Conservation (phyloP, 2,329 filamentous ascomycete species). For the Fusarium goolgardi region DNA sequence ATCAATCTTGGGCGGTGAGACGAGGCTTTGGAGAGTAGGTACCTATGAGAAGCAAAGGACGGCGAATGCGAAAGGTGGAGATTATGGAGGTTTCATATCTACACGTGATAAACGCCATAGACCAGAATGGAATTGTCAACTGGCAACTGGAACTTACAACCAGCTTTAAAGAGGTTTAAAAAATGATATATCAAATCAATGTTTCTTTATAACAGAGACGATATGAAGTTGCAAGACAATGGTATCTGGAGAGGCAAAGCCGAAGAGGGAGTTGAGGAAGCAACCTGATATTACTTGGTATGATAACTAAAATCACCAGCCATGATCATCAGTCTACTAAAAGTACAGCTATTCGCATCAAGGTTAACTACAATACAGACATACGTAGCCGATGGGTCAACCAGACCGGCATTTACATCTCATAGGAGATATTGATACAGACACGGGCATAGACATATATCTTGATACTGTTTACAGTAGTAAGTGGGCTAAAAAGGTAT, state of each 20-base stretch:
- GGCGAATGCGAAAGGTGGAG: slow-evolving; percentile 12
- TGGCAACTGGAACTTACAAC: not conserved
- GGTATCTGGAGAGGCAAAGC: not conserved
- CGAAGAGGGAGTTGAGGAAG: slow-evolving; percentile 19
- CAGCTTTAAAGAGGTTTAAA: not conserved
- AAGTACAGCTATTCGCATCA: slow-evolving; percentile 14
- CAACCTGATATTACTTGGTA: slow-evolving; percentile 5
- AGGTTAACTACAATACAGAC: not conserved
- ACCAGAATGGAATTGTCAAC: not conserved
- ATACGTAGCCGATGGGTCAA: slow-evolving; percentile 15
- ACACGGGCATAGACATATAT: not conserved
- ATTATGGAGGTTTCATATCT: slow-evolving; percentile 18
- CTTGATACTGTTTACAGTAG: not conserved
- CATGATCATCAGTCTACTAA: slow-evolving; percentile 6
- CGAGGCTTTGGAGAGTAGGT: not conserved
- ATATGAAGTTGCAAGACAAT: slow-evolving; percentile 13
- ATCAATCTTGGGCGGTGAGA: slow-evolving; percentile 30
- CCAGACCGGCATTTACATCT: slow-evolving; percentile 18
- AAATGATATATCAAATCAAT: not conserved
- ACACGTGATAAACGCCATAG: slow-evolving; percentile 37
- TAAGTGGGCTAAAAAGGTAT: not conserved
- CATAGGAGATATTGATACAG: not conserved
- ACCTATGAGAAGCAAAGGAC: not conserved
- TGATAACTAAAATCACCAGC: slow-evolving; percentile 15
- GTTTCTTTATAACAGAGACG: not conserved